Base-by-base conservation (phyloP, 768 basidiomycete genomes). In the Mycena rosella region DNA sequence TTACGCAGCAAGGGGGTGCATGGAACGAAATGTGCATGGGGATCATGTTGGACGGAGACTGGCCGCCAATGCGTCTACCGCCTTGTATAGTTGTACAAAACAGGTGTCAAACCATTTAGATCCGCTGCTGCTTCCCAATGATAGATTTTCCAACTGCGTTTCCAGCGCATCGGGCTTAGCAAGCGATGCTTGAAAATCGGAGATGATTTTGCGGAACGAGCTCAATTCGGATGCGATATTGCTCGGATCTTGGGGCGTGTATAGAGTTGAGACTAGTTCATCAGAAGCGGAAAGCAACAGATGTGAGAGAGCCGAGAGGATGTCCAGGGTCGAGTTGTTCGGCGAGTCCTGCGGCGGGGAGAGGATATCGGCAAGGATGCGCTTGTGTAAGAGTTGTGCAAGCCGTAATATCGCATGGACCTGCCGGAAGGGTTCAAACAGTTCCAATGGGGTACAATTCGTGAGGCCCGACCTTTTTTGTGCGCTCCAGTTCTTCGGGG, bases 21-120 rank as follows among this genome's bases (percentile, higher is more conserved):
- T 30, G 20, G 10, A 34, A 7, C 15, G 29, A 57, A 52, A 53
- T 34, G 65, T 59, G 52, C 53, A 66, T 66, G 48, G 52, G 51
- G 45, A 69, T 69, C 55, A 65, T 65, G 40, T 60, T 65, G 59
- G 68, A 55, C 74, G 70, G 40, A 82, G 69, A 38, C 74, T 74
- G 13, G 71, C 75, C 34, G 69, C 63, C 51, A 84, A 60, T 52
- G 68, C 76, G 48, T 77, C 65, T 61, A 75, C 77, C 26, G 81
- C 76, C 71, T 85, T 87, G 67, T 81, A 76, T 72, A 92, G 84
- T 74, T 93, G 90, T 55, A 83, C 80, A 71, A 92, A 87, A 74
- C 91, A 93, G 14, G 84, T 83, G 52, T 84, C 81, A 73, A 91
- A 91, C 91, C 92, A 92, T 72, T 83, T 88, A 20, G 80, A 75